Conservation (phyloP, 2,329 filamentous ascomycete species). For the Berkeleyomyces rouxiae region DNA sequence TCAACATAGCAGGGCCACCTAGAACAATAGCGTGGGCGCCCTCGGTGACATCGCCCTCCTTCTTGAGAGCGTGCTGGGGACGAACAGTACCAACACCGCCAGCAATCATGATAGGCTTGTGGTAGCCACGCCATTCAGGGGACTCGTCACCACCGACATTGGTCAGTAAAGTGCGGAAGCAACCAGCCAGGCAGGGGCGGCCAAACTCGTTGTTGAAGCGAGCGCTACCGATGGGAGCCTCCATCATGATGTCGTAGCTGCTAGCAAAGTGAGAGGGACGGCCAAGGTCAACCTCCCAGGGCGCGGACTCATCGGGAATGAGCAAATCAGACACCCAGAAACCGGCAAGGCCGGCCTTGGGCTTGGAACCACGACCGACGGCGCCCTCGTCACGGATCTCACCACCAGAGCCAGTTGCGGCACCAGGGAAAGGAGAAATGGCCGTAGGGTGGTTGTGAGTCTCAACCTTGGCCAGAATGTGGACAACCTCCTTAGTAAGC, state of each 20-base stretch:
- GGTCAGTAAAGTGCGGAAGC: constrained; percentile 78
- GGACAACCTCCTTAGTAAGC: constrained; percentile 68
- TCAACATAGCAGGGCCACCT: constrained; percentile 92
- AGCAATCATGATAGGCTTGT: constrained; percentile 98
- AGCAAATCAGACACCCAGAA: constrained; percentile 92
- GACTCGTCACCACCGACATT: constrained; percentile 37
- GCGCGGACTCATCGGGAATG: constrained; percentile 65
- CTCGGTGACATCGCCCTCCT: constrained; percentile 58
- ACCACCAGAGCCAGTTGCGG: constrained; percentile 86
- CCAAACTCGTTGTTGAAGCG: constrained; percentile 98
- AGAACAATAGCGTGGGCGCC: constrained; percentile 88
- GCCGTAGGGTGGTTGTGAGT: constrained; percentile 96
- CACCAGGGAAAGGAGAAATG: constrained; percentile 82
- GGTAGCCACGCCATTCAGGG: constrained; percentile 71
- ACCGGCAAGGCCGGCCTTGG: constrained; percentile 79
- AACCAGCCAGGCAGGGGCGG: constrained; percentile 70
- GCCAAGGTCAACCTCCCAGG: constrained; percentile 85
- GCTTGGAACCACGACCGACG: constrained; percentile 78
- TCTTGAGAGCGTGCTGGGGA: constrained; percentile 80
- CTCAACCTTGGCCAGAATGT: constrained; percentile 87
- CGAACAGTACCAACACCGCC: constrained; percentile 86
- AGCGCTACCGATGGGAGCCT: constrained; percentile 87
- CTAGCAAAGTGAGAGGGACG: constrained; percentile 85
- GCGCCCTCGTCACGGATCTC: constrained; percentile 93
- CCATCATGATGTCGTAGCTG: constrained; percentile 91